phyloP scores from a whole-genome alignment of 1,139 yeast genomes.

The Pichia sp. region DNA sequence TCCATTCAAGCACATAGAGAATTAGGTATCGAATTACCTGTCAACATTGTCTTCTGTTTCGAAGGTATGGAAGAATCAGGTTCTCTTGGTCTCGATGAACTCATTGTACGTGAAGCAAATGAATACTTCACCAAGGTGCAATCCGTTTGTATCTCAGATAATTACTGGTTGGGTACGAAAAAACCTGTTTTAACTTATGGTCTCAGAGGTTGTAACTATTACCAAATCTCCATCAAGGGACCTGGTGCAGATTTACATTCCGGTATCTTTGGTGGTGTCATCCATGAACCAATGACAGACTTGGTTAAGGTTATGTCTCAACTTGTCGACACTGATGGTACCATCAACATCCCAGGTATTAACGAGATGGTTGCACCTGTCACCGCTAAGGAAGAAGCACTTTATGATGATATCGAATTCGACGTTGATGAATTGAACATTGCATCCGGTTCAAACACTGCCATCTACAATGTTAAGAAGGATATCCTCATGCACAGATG shows the following conservation, averaged over 20 bases:
- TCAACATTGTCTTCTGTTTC: slow-evolving; percentile 83
- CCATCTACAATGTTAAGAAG: slow-evolving; percentile 69
- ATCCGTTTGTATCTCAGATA: slow-evolving; percentile 93
- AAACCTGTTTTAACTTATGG: slow-evolving; percentile 98
- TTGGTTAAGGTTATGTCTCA: slow-evolving; percentile 66
- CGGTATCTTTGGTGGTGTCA: slow-evolving; percentile 95
- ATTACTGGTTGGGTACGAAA: slow-evolving; percentile 96
- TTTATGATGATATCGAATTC: slow-evolving; percentile 83
- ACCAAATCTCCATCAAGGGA: slow-evolving; percentile 73
- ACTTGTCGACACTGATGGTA: slow-evolving; percentile 75
- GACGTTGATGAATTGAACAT: slow-evolving; percentile 77
- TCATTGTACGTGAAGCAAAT: slow-evolving; percentile 72
- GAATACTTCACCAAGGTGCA: slow-evolving; percentile 80
- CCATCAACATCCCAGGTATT: slow-evolving; percentile 80
- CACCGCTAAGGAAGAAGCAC: slow-evolving; percentile 66
- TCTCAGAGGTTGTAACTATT: slow-evolving; percentile 93
- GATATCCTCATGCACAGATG: slow-evolving; percentile 94
- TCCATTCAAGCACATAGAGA: slow-evolving; percentile 84
- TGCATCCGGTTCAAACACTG: slow-evolving; percentile 83
- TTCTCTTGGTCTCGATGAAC: slow-evolving; percentile 79
- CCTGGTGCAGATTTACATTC: slow-evolving; percentile 98
- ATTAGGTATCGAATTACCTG: slow-evolving; percentile 84
- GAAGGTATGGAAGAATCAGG: slow-evolving; percentile 99
- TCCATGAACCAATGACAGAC: slow-evolving; percentile 98
- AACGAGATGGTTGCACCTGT: slow-evolving; percentile 93